Conservation (phyloP, 2,329 filamentous ascomycete genomes). For the Gremmenia infestans region DNA sequence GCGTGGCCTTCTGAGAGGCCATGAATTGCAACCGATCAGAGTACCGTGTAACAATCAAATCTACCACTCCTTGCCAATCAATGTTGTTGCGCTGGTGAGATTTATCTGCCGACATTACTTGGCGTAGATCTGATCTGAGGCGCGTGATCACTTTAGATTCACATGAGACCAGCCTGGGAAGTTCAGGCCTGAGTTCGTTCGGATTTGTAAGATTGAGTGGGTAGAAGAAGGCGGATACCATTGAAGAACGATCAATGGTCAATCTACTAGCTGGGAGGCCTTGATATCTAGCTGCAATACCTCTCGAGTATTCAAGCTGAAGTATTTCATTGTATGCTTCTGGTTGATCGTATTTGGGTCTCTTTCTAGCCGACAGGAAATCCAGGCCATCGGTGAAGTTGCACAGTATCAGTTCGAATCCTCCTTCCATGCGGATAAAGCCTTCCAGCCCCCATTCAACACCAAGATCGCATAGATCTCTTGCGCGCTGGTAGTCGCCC, state of each 20-base stretch:
- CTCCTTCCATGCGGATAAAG: slow-evolving; percentile 62
- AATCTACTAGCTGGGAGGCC: slow-evolving; percentile 37
- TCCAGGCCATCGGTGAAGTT: slow-evolving; percentile 43
- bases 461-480: slow-evolving; percentile 50
- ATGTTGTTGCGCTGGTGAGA: slow-evolving; percentile 20
- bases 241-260: slow-evolving; percentile 26
- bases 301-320: slow-evolving; percentile 34
- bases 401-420: slow-evolving; percentile 67
- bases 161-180: slow-evolving; percentile 20
- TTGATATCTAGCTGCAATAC: slow-evolving; percentile 38
- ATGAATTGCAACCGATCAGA: slow-evolving; percentile 44
- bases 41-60: slow-evolving; percentile 62
- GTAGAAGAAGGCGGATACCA: slow-evolving; percentile 29
- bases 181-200: slow-evolving; percentile 9
- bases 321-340: background rate
- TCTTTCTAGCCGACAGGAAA: slow-evolving; percentile 18
- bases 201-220: slow-evolving; percentile 27
- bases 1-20: slow-evolving; percentile 1
- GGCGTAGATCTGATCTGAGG: slow-evolving; percentile 40
- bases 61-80: slow-evolving; percentile 60
- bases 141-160: slow-evolving; percentile 26
- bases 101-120: slow-evolving; percentile 33
- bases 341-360: slow-evolving; percentile 6
- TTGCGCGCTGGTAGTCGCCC: slow-evolving; percentile 49
- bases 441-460: slow-evolving; percentile 56